Base-by-base conservation (phyloP, 2,329 filamentous ascomycete species). In the Periconia sp. region DNA sequence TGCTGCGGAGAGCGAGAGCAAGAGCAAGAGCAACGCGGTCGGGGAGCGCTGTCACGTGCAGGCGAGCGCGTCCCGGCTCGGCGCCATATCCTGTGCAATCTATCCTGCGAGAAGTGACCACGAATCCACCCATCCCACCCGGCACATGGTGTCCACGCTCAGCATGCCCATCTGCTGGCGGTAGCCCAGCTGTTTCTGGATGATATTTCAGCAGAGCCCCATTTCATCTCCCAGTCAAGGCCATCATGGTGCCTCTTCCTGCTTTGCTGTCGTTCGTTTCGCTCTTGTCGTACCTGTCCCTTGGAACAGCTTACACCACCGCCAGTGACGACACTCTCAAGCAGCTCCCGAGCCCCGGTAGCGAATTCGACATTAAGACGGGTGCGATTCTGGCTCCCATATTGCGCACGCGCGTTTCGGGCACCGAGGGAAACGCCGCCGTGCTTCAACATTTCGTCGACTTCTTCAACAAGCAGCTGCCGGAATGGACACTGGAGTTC, bases 381-480 rank as follows among this genome's bases (percentile, higher is more conserved):
- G 91, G 92, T 52, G 78, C 82, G 6, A 79, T 99, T 15, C 81
- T 99, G 26, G 82, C 92, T 4, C 94, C 92, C 0, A 94, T 99
- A 57, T 77, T 99, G 39, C 84, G 87, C 28, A 86, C 92, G 2
- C 87, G 94, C 48, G 92, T 99, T 0, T 89, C 94, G 2, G 94
- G 92, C 5, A 95, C 91, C 0, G 77, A 85, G 3, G 90, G 89
- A 19, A 90, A 86, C 15, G 68, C 73, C n/a, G 80, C 80, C 35
- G 90, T 90, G 6, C 87, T 92, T 54, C 79, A 84, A 36, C 92
- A 97, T 73, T 91, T 99, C 63, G 79, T 87, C 61, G 76, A 87
- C 68, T 99, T 95, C 79, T 96, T 97, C 74, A 73, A 73, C 38
- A 77, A 76, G 2, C 76, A 84, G n/a, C 81, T 97, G 23, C 91